Base-by-base conservation (phyloP, 2,329 filamentous ascomycete genomes). In the Neoscytalidium dimidiatum region DNA sequence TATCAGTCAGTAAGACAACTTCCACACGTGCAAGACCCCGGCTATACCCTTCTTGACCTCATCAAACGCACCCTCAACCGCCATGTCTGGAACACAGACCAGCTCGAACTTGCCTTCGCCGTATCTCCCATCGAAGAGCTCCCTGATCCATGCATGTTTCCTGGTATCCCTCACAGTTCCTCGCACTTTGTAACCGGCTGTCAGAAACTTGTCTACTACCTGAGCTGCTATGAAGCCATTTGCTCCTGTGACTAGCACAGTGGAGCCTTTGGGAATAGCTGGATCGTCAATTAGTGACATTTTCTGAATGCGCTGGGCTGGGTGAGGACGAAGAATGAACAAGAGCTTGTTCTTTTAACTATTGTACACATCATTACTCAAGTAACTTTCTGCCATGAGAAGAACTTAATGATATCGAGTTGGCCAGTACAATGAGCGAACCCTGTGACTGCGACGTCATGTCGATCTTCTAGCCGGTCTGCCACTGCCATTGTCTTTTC, bases 171-270 rank as follows among this genome's bases (percentile, higher is more conserved):
- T 70, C 19, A 75, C 72, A 0, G 72, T 71, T 6, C 77, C 76
- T 4, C 75, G 74, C 6, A 79, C 77, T 31, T 72, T 69, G 65
- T 77, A 78, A 4, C 73, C 76, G 46, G 56, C 61, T 72, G 43
- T 77, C 72, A 2, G 66, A 71, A 1, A 77, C 53, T 57, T 77
- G 72, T 21, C 70, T 72, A 17, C 72, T 76, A 28, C n/a, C n/a
- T n/a, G n/a, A n/a, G n/a, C n/a, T n/a, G n/a, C n/a, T n/a, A 78
- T 73, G 21, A 77, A 67, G 13, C 77, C 76, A 65, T 75, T 78
- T 6, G 69, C 72, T 11, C 76, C 77, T 0, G 76, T 78, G 2
- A 78, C 73, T 8, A 79, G 70, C 29, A 78, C 66, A 28, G 66
- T 61, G 19, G 70, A 68, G 33, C 71, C 73, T 3, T 72, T 64